phyloP scores from a whole-genome alignment of 805 yeast species.

The Metschnikowia peoriensis region DNA sequence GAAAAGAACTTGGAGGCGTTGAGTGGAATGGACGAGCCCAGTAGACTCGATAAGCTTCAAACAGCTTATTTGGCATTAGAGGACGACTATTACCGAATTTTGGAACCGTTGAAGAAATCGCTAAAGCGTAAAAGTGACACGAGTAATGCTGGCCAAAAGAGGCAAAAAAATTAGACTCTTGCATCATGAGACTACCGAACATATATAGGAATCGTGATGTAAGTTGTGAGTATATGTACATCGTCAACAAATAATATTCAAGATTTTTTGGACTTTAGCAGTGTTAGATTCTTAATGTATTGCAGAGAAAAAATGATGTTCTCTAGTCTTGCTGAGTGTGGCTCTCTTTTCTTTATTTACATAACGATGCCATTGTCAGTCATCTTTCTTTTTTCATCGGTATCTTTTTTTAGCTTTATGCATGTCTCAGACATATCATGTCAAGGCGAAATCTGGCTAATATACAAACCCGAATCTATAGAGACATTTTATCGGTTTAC shows the following conservation, averaged over 20 bases:
- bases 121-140: conserved; percentile 17
- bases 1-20: conserved; percentile 80
- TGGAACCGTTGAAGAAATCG: conserved; percentile 29
- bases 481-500: not conserved
- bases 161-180: conserved; percentile 2
- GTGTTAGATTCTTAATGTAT: too few relatives aligned
- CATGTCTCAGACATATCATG: conserved; percentile 2
- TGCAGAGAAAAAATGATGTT: too few relatives aligned
- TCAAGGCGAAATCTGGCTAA: not conserved
- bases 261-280: too few relatives aligned
- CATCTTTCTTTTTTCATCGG: not conserved
- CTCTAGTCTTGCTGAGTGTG: not conserved
- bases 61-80: conserved; percentile 68
- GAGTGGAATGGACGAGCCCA: conserved; percentile 57
- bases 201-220: too few relatives aligned
- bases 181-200: too few relatives aligned
- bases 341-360: not conserved
- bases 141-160: conserved; percentile 1
- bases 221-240: too few relatives aligned
- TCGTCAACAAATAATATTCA: too few relatives aligned
- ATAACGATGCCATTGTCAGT: not conserved
- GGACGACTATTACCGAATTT: conserved; percentile 66
- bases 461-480: conserved; percentile 6
- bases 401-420: not conserved
- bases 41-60: conserved; percentile 68